Conservation (phyloP, 176 grass and related monocot species). For the Sorghum bicolor region Sorghum_bicolor_NCBIv3 NC_012870.2:9847001-9847500, state of each 20-base stretch:
- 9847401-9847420: conserved; percentile 88
- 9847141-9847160: conserved; percentile 4
- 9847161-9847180: background rate
- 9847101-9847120: background rate
- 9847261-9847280: background rate
- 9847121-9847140: background rate
- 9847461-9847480: conserved; percentile 41
- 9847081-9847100: conserved; percentile 8
- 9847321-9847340: conserved; percentile 66
- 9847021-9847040: background rate
- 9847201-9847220: conserved; percentile 3
- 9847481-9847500: conserved; percentile 18
- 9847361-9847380: conserved; percentile 88
- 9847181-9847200: background rate
- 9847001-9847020: background rate
- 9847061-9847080: background rate
- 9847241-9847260: conserved; percentile 15
- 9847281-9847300: conserved; percentile 1
- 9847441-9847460: conserved; percentile 80
- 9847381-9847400: conserved; percentile 79
- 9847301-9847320: conserved; percentile 68
- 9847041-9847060: background rate
- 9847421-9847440: conserved; percentile 84
- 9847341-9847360: conserved; percentile 55
- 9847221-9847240: background rate